phyloP scores from a whole-genome alignment of 768 basidiomycete species.

The Mycena epipterygia region DNA sequence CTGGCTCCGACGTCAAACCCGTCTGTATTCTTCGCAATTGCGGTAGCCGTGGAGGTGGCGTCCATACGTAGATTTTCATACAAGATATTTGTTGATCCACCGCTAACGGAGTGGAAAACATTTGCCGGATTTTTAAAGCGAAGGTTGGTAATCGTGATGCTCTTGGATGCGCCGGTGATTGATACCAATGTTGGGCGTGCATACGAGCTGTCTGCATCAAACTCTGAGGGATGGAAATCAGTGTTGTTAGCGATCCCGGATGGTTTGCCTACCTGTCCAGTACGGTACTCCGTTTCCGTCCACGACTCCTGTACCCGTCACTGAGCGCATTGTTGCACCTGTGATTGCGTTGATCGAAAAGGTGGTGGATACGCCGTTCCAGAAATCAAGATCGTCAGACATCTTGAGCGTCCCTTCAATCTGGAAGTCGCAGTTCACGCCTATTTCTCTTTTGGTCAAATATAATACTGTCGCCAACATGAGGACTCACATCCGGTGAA shows the following conservation, averaged over 20 bases:
- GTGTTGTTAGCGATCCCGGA: neutral
- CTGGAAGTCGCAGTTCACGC: conserved; percentile 45
- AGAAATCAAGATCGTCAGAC: conserved; percentile 43
- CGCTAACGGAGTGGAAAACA: conserved; percentile 48
- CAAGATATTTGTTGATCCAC: conserved; percentile 43
- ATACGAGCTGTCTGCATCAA: conserved; percentile 44
- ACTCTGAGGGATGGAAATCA: conserved; percentile 28
- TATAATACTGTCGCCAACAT: neutral
- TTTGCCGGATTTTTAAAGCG: conserved; percentile 47
- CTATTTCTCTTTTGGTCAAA: neutral
- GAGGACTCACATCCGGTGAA: conserved; percentile 44
- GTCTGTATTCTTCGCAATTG: conserved; percentile 48
- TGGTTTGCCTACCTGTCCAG: conserved; percentile 39
- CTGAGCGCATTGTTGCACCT: conserved; percentile 43
- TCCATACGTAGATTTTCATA: conserved; percentile 42
- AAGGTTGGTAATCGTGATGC: conserved; percentile 45
- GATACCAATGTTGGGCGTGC: conserved; percentile 46
- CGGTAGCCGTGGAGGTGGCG: conserved; percentile 42
- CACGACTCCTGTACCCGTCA: conserved; percentile 45
- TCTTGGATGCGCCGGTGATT: conserved; percentile 42
- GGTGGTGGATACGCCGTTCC: conserved; percentile 44
- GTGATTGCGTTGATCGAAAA: conserved; percentile 41
- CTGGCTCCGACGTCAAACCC: conserved; percentile 48
- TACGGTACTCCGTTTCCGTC: conserved; percentile 49
- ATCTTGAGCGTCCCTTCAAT: conserved; percentile 48